phyloP scores from a whole-genome alignment of 2,329 filamentous ascomycete genomes.

The Paecilomyces sp. region DNA sequence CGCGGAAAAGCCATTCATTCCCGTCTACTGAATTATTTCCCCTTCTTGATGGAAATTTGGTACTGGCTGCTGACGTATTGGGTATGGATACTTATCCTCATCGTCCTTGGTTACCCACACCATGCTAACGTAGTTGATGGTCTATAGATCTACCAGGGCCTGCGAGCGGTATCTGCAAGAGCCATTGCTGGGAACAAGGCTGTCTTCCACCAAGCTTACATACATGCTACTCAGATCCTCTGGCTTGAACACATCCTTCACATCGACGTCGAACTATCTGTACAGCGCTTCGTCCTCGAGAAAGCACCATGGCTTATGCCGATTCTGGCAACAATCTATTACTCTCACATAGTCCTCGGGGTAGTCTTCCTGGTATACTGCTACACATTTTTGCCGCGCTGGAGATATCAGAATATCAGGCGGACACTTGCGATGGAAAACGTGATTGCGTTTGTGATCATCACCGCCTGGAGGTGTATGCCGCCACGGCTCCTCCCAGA shows the following conservation, averaged over 20 bases:
- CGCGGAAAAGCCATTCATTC: neutral
- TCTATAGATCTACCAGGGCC: slow-evolving; percentile 35
- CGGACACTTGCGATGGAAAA: slow-evolving; percentile 45
- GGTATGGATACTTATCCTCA: slow-evolving; percentile 11
- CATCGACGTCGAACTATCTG: slow-evolving; percentile 33
- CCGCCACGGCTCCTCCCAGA: slow-evolving; percentile 44
- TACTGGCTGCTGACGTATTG: slow-evolving; percentile 27
- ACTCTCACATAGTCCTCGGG: slow-evolving; percentile 41
- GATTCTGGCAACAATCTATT: slow-evolving; percentile 37
- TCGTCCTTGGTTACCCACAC: neutral
- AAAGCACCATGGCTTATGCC: slow-evolving; percentile 29
- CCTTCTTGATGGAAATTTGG: slow-evolving; percentile 25
- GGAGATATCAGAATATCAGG: slow-evolving; percentile 36
- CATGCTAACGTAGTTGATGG: neutral
- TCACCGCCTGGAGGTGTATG: slow-evolving; percentile 42
- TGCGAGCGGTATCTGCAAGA: slow-evolving; percentile 37
- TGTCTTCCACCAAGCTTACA: slow-evolving; percentile 30
- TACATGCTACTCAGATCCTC: slow-evolving; percentile 38
- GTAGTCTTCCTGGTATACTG: slow-evolving; percentile 42
- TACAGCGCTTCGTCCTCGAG: slow-evolving; percentile 36
- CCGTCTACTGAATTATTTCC: slow-evolving; percentile 15
- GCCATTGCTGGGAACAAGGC: slow-evolving; percentile 32
- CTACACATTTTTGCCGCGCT: slow-evolving; percentile 38
- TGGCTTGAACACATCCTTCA: slow-evolving; percentile 29
- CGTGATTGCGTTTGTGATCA: slow-evolving; percentile 41